phyloP scores from a whole-genome alignment of 306 rosid genomes.

The Coriaria nepalensis region DNA sequence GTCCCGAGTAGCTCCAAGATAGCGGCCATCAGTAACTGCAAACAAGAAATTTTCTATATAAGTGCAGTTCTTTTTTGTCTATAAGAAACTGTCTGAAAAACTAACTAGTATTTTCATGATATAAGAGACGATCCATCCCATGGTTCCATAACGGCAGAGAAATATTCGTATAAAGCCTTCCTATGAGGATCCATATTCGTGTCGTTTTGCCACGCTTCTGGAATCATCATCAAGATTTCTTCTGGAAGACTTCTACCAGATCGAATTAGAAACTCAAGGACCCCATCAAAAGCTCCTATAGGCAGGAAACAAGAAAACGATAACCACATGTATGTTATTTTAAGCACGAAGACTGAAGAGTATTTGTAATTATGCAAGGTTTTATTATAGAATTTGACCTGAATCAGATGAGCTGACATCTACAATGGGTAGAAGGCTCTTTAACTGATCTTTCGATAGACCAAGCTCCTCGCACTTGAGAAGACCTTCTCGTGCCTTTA shows the following conservation, averaged over 20 bases:
- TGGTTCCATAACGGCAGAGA: constrained; percentile 93
- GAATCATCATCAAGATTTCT: constrained; percentile 99
- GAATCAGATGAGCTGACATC: constrained; percentile 90
- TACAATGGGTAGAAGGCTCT: constrained; percentile 81
- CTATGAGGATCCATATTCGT: constrained; percentile 78
- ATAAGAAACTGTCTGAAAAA: no score
- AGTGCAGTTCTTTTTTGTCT: no score
- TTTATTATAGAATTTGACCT: constrained; percentile 27
- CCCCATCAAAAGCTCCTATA: constrained; percentile 93
- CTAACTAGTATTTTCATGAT: constrained; percentile 46
- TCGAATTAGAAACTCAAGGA: constrained; percentile 80
- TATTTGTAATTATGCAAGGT: no score
- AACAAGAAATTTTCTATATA: neutral
- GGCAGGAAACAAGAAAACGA: neutral
- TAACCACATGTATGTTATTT: neutral
- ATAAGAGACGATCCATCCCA: constrained; percentile 99
- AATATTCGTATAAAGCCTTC: constrained; percentile 75
- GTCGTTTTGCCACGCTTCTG: constrained; percentile 99
- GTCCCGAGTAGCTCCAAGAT: constrained; percentile 96
- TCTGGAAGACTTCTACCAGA: constrained; percentile 97
- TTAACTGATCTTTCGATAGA: constrained; percentile 51
- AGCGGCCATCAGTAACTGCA: constrained; percentile 96
- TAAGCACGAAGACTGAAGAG: no score
- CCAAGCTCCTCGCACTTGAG: constrained; percentile 85
- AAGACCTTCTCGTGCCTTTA: constrained; percentile 96